These are phyloP conservation scores for Amylostereum areolatum DNA, from an alignment of 1,284 basidiomycete genomes.

Conservation along the genomic window DNA sequence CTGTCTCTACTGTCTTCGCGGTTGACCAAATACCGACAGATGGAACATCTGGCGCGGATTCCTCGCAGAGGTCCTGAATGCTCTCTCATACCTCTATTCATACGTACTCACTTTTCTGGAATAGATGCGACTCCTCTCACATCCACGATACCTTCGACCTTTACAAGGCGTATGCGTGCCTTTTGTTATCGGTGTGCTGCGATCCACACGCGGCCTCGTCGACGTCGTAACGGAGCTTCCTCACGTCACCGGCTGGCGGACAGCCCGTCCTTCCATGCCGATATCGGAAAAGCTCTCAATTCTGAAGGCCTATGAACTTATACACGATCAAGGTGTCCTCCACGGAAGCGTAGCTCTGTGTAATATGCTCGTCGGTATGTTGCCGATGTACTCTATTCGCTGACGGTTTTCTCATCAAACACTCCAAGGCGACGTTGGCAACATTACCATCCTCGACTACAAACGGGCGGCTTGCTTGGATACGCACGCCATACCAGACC, in stretches of 20 bases:
- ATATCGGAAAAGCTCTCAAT: constrained; percentile 14
- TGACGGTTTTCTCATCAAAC: background rate
- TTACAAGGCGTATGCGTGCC: constrained; percentile 21
- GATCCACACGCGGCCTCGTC: constrained; percentile 13
- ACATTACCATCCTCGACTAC: constrained; percentile 17
- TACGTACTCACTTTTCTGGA: background rate
- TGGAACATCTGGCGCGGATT: constrained; percentile 11
- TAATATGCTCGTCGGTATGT: constrained; percentile 21
- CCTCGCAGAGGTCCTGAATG: constrained; percentile 5
- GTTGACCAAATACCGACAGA: background rate
- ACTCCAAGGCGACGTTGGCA: constrained; percentile 14
- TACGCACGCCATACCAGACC: constrained; percentile 1
- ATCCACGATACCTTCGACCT: constrained; percentile 17
- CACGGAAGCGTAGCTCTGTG: constrained; percentile 19
- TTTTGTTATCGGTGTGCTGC: constrained; percentile 16
- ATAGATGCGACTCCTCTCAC: constrained; percentile 17
- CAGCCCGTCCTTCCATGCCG: constrained; percentile 16
- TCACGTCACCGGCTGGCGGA: constrained; percentile 17
- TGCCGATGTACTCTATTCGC: background rate
- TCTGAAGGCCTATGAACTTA: constrained; percentile 17
- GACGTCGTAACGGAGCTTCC: constrained; percentile 20
- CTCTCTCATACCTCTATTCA: background rate
- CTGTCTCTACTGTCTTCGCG: too few relatives aligned
- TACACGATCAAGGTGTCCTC: constrained; percentile 21
- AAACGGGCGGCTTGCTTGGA: constrained; percentile 13